Percentiles rank a stretch among this genome's conserved stretches.
Conservation (phyloP, 2,329 filamentous ascomycete species). For the Lecanicillium sp. region DNA sequence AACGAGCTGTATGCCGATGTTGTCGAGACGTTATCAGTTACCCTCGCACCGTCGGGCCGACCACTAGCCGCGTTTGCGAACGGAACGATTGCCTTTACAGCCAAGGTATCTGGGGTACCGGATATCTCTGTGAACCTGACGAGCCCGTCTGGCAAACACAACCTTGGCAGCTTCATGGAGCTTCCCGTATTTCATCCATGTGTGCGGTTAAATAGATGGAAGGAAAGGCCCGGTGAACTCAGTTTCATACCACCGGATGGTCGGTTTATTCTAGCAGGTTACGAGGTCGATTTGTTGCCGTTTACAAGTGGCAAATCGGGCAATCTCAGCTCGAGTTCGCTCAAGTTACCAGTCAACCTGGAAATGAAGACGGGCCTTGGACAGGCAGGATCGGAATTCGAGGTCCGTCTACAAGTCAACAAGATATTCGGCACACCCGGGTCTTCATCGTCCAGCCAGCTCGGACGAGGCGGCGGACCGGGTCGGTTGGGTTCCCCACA, state of each 20-base stretch:
- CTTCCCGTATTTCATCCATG: slow-evolving; percentile 95
- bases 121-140: slow-evolving; percentile 79
- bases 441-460: slow-evolving; percentile 26
- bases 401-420: slow-evolving; percentile 70
- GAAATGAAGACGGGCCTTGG: slow-evolving; percentile 80
- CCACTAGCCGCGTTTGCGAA: slow-evolving; percentile 82
- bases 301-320: slow-evolving; percentile 54
- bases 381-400: slow-evolving; percentile 72
- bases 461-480: slow-evolving; percentile 38
- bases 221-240: slow-evolving; percentile 80
- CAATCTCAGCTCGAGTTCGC: slow-evolving; percentile 50
- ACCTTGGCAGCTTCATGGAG: slow-evolving; percentile 68
- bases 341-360: slow-evolving; percentile 76
- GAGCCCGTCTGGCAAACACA: slow-evolving; percentile 73
- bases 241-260: slow-evolving; percentile 95
- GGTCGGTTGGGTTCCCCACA: slow-evolving; percentile 36
- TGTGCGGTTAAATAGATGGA: slow-evolving; percentile 84
- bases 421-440: slow-evolving; percentile 50
- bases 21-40: slow-evolving; percentile 82
- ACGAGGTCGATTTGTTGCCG: slow-evolving; percentile 86
- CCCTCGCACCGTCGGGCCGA: slow-evolving; percentile 81
- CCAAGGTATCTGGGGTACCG: slow-evolving; percentile 89
- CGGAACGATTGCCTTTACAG: slow-evolving; percentile 89
- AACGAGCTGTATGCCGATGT: slow-evolving; percentile 98
- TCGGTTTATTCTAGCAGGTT: slow-evolving; percentile 85